Conservation (phyloP, 345 rosid species). For the Luvunga scandens region DNA sequence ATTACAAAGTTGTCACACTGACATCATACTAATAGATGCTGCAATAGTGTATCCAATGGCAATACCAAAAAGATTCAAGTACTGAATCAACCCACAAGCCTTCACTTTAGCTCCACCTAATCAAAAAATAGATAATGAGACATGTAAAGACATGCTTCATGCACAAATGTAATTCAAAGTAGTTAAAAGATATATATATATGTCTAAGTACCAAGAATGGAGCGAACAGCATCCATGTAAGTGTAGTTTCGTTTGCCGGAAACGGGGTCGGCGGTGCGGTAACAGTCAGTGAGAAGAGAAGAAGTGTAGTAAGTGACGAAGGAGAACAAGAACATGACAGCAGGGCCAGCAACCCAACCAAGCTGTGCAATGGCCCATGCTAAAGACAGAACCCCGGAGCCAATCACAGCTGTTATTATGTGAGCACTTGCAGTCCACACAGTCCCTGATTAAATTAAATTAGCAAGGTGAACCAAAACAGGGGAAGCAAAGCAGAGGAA, state of each 20-base stretch:
- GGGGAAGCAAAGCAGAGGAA: neutral
- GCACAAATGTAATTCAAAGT: too few relatives aligned
- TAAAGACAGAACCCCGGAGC: conserved; percentile 82
- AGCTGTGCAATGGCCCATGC: conserved; percentile 91
- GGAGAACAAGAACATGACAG: conserved; percentile 72
- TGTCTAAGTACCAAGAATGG: conserved; percentile 53
- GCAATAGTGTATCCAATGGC: conserved; percentile 76
- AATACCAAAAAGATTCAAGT: conserved; percentile 66
- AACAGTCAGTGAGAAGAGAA: conserved; percentile 64
- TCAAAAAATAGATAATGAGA: neutral
- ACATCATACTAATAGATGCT: conserved; percentile 80
- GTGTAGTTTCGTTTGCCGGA: conserved; percentile 76
- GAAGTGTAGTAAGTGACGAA: conserved; percentile 67
- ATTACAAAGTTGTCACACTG: conserved; percentile 3
- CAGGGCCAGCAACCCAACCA: conserved; percentile 87
- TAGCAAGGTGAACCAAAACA: too few relatives aligned
- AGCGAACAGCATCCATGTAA: conserved; percentile 71
- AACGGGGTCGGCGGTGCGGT: conserved; percentile 55
- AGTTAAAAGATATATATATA: too few relatives aligned
- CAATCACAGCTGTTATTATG: conserved; percentile 81
- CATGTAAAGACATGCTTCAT: neutral
- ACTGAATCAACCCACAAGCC: conserved; percentile 66
- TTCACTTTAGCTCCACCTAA: conserved; percentile 69
- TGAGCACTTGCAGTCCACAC: conserved; percentile 86
- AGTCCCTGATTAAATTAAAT: conserved; percentile 41